A percentile compares a stretch with the other conserved stretches of the same genome.
These are phyloP conservation scores for Rhizophlyctis rosea DNA, from an alignment of 192 early-diverging fungal species.

Conservation along the genomic window DNA sequence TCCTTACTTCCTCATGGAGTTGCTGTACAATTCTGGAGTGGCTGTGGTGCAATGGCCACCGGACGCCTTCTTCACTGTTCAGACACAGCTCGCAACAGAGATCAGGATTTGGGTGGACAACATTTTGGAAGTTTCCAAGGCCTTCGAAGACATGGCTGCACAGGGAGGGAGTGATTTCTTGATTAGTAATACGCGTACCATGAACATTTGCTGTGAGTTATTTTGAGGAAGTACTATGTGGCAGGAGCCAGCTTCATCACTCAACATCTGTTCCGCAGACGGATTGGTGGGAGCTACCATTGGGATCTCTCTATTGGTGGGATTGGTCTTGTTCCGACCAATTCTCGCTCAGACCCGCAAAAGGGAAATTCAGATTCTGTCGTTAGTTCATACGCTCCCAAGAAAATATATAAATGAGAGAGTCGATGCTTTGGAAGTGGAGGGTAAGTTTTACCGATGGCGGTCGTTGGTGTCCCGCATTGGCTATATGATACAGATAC, in stretches of 20 bases:
- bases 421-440: conserved; percentile 48
- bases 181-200: neutral
- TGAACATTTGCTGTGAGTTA: neutral
- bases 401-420: conserved; percentile 7
- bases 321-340: conserved; percentile 11
- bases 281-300: conserved; percentile 7
- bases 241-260: neutral
- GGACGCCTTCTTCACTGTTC: no score
- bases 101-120: conserved; percentile 6
- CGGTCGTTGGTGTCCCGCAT: no score
- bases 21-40: no score
- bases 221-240: neutral
- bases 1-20: no score
- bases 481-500: conserved; percentile 13
- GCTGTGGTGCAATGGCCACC: no score
- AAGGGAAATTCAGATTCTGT: conserved; percentile 16
- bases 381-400: conserved; percentile 2
- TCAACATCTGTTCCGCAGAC: no score
- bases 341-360: conserved; percentile 12
- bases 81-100: neutral
- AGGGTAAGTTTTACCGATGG: conserved; percentile 54
- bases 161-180: conserved; percentile 14
- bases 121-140: neutral
- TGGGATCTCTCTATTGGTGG: conserved; percentile 1
- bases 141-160: conserved; percentile 10